A percentile compares a stretch with the other conserved stretches of the same genome.
Conservation (phyloP, 352 stramenopile genomes). For the Aphanomyces astaci region DNA sequence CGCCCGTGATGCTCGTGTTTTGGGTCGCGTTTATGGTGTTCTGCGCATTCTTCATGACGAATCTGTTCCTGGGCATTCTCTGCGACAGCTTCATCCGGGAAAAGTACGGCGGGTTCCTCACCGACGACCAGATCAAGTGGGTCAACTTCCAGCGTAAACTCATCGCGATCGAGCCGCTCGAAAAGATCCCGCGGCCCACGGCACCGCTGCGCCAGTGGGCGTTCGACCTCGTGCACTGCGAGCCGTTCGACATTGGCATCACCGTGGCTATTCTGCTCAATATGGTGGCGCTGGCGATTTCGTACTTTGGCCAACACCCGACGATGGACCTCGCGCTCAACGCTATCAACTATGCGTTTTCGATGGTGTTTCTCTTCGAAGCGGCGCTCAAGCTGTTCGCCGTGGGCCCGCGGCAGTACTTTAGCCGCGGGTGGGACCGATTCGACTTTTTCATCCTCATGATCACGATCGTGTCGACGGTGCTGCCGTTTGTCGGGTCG, state of each 20-base stretch:
- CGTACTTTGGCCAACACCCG: conserved; percentile 78
- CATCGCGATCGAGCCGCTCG: conserved; percentile 55
- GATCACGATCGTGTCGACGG: conserved; percentile 38
- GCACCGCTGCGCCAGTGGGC: conserved; percentile 40
- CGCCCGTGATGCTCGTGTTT: conserved; percentile 71
- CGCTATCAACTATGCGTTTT: conserved; percentile 81
- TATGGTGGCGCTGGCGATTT: conserved; percentile 72
- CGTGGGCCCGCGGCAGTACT: conserved; percentile 12
- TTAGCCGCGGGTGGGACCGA: conserved; percentile 52
- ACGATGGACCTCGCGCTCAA: conserved; percentile 50
- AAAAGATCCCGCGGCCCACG: conserved; percentile 42
- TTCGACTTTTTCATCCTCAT: conserved; percentile 54
- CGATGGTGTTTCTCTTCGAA: conserved; percentile 83
- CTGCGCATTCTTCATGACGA: conserved; percentile 90
- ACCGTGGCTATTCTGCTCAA: conserved; percentile 87
- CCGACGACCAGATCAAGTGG: conserved; percentile 87
- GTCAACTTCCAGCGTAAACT: conserved; percentile 68
- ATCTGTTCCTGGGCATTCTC: conserved; percentile 91
- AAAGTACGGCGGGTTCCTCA: conserved; percentile 61
- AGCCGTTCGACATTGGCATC: conserved; percentile 82
- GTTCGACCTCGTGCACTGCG: conserved; percentile 58
- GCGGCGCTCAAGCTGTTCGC: conserved; percentile 34
- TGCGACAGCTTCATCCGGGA: conserved; percentile 93
- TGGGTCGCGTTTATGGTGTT: conserved; percentile 90
- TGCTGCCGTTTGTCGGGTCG: not conserved